Conservation (phyloP, 345 rosid species). For the Brassica incana region DNA sequence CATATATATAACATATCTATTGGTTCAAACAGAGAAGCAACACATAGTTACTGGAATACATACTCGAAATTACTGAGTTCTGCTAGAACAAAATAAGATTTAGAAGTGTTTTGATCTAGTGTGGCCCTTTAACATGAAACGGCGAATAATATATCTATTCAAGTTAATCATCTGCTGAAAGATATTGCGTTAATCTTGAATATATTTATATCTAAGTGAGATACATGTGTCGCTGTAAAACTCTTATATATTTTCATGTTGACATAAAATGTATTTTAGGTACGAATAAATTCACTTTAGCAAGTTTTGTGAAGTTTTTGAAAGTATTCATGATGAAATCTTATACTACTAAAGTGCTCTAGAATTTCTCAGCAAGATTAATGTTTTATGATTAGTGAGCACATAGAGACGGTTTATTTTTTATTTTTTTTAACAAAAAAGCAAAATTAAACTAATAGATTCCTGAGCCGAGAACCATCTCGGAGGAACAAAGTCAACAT, state of each 20-base stretch:
- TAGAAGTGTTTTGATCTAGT: background rate
- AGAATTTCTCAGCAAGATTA: background rate
- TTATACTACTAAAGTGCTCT: background rate
- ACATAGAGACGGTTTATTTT: background rate
- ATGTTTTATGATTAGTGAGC: background rate
- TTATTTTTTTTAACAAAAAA: background rate
- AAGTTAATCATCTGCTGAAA: background rate
- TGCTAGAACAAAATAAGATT: background rate
- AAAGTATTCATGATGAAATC: background rate
- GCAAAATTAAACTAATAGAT: too few species aligned
- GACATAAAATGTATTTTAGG: background rate
- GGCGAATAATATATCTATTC: background rate
- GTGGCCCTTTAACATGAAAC: background rate
- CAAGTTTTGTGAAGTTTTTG: background rate
- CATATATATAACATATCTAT: background rate
- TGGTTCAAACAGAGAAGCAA: slow-evolving; percentile 1
- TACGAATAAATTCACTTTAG: background rate
- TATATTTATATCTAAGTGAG: background rate
- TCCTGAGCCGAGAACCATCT: too few species aligned
- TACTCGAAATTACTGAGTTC: background rate
- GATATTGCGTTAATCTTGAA: background rate
- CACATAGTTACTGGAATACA: background rate
- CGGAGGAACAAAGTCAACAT: too few species aligned
- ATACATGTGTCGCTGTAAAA: background rate
- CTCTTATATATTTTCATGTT: background rate